A percentile compares a stretch with the other conserved stretches of the same genome.
Conservation (phyloP, 1,284 basidiomycete species). For the Malassezia cuniculi region DNA sequence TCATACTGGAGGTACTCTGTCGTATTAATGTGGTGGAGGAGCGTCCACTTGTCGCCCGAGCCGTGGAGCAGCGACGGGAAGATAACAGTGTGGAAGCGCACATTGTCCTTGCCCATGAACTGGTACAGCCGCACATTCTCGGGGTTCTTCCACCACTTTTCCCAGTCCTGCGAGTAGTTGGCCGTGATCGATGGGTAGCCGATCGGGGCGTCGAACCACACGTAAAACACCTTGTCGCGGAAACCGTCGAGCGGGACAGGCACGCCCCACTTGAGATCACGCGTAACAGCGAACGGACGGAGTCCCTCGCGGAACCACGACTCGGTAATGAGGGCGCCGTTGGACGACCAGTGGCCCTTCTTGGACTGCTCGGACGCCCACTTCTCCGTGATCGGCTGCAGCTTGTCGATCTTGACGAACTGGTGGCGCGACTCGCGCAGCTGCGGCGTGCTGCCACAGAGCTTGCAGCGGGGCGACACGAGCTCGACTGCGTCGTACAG, state of each 20-base stretch:
- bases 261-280: slow-evolving; percentile 94
- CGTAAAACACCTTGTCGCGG: slow-evolving; percentile 90
- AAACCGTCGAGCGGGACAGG: slow-evolving; percentile 72
- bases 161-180: slow-evolving; percentile 86
- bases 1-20: slow-evolving; percentile 99
- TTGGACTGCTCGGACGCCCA: slow-evolving; percentile 74
- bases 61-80: slow-evolving; percentile 83
- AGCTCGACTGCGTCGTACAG: slow-evolving; percentile 82
- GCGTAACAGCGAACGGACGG: slow-evolving; percentile 75
- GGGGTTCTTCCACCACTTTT: slow-evolving; percentile 92
- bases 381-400: slow-evolving; percentile 71
- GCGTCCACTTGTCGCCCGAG: slow-evolving; percentile 85
- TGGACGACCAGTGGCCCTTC: slow-evolving; percentile 78
- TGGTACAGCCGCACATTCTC: slow-evolving; percentile 85
- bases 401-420: slow-evolving; percentile 71
- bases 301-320: slow-evolving; percentile 76
- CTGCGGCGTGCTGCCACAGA: slow-evolving; percentile 62
- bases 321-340: slow-evolving; percentile 83
- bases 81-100: slow-evolving; percentile 95
- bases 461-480: slow-evolving; percentile 84
- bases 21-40: slow-evolving; percentile 81
- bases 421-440: slow-evolving; percentile 65
- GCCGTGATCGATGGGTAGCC: slow-evolving; percentile 97
- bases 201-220: slow-evolving; percentile 88
- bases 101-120: slow-evolving; percentile 72